These are phyloP conservation scores for Aspergillus steynii DNA, from an alignment of 495 filamentous ascomycete genomes.

Conservation along the genomic window DNA sequence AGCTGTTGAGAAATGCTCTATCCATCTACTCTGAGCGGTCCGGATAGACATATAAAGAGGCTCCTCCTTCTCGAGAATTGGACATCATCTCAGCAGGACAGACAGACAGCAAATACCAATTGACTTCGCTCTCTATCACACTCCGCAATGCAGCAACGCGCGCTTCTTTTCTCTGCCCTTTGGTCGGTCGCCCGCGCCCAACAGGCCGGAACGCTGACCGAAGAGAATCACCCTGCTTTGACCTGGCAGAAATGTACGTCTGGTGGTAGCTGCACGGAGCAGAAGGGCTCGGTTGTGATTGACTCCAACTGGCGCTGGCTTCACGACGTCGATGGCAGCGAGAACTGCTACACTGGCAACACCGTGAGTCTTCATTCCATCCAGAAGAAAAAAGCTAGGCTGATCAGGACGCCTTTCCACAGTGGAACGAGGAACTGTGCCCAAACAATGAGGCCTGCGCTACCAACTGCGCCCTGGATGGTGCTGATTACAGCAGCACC, in stretches of 20 bases:
- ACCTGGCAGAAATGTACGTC: constrained; percentile 57
- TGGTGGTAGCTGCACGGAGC: constrained; percentile 50
- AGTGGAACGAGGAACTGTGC: constrained; percentile 55
- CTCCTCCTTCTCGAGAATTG: constrained; percentile 6
- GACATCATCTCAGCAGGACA: constrained; percentile 37
- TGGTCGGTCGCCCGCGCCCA: constrained; percentile 41
- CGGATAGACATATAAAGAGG: constrained; percentile 28
- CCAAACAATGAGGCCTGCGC: constrained; percentile 55
- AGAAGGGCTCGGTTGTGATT: constrained; percentile 57
- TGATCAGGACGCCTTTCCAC: constrained; percentile 7
- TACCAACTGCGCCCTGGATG: constrained; percentile 59
- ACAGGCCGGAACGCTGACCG: constrained; percentile 53
- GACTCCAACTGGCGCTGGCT: constrained; percentile 69
- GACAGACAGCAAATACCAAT: constrained; percentile 20
- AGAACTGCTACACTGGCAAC: constrained; percentile 67
- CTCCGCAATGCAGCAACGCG: constrained; percentile 35
- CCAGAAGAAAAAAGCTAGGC: background rate
- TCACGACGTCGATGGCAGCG: constrained; percentile 49
- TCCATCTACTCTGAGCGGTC: background rate
- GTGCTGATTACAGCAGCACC: constrained; percentile 54
- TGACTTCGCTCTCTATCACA: constrained; percentile 1
- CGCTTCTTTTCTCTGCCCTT: constrained; percentile 36
- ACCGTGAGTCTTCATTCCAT: constrained; percentile 21
- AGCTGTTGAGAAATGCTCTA: background rate
- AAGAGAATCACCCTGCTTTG: constrained; percentile 63